phyloP scores from a whole-genome alignment of 2,329 filamentous ascomycete genomes.

The Ophiostoma sp. region DNA sequence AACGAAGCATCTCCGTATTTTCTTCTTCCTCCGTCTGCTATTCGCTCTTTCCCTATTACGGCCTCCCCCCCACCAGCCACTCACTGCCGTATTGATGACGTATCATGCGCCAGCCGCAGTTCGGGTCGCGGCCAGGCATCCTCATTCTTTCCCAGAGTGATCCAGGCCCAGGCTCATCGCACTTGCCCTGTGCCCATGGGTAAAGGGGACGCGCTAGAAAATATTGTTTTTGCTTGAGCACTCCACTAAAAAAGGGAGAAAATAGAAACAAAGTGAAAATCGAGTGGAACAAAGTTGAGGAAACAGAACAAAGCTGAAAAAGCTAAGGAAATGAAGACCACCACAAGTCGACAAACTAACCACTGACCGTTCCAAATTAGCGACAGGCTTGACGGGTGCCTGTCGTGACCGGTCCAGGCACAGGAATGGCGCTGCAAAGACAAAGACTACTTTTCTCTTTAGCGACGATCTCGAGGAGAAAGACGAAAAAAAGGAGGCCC shows the following conservation, averaged over 20 bases:
- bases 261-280: not conserved
- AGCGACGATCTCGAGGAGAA: not conserved
- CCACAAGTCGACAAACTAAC: not conserved
- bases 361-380: not conserved
- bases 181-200: not conserved
- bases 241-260: not conserved
- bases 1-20: not conserved
- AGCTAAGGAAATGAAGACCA: not conserved
- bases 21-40: not conserved
- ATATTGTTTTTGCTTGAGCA: not conserved
- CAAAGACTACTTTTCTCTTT: not conserved
- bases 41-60: not conserved
- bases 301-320: conserved; percentile 3
- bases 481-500: not conserved
- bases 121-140: not conserved
- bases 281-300: not conserved
- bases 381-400: conserved; percentile 12
- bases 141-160: not conserved
- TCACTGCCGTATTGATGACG: conserved; percentile 14
- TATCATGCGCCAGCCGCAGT: not conserved
- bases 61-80: not conserved
- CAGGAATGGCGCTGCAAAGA: not conserved
- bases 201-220: not conserved
- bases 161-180: not conserved
- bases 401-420: not conserved